Base-by-base conservation (phyloP, 2,329 filamentous ascomycete species). In the Bipolaris oryzae region DNA sequence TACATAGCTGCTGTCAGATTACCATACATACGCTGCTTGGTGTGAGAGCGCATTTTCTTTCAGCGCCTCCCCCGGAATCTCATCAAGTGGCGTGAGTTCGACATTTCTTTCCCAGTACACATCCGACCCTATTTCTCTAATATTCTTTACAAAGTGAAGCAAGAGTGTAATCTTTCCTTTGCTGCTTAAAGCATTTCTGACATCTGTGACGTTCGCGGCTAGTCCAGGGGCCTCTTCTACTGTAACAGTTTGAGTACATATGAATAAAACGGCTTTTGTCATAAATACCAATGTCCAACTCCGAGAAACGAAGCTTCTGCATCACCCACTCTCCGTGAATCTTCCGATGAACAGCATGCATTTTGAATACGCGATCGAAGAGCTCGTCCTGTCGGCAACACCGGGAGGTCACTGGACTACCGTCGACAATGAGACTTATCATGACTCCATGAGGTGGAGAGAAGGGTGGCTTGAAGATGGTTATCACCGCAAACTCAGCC, bases 1-100 rank as follows among this genome's bases (percentile, higher is more conserved):
- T 9, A 3, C 13, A 20, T 18, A 3, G 15, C 15, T 15, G 5
- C 13, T 45, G 9, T 21, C 10, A 15, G 10, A 37, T 44, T 10
- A 20, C n/a, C 25, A 9, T 21, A 49, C 60, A 4, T 35, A 62
- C 57, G 21, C 46, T 31, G 54, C 33, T 35, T 62, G 60, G 35
- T 55, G 54, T n/a, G 57, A 62, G 20, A 50, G 37, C 7, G 58
- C 49, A 15, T 60, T 52, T 15, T 57, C 57, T 47, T 62, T 61
- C 7, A 61, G n/a, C 18, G 45, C 54, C 28, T 60, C 58, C 16
- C 61, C 60, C 7, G 57, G 51, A 13, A 62, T 47, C 0, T 38
- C 18, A 5, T 46, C n/a, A 7, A 57, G 18, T 1, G 28, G 9
- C 21, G 16, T n/a, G n/a, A 53, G 31, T 15, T 28, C 4, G 4